Evolutionary conservation across 768 basidiomycete genomes (phyloP).

Genomic region (Trametes maxima): DNA sequence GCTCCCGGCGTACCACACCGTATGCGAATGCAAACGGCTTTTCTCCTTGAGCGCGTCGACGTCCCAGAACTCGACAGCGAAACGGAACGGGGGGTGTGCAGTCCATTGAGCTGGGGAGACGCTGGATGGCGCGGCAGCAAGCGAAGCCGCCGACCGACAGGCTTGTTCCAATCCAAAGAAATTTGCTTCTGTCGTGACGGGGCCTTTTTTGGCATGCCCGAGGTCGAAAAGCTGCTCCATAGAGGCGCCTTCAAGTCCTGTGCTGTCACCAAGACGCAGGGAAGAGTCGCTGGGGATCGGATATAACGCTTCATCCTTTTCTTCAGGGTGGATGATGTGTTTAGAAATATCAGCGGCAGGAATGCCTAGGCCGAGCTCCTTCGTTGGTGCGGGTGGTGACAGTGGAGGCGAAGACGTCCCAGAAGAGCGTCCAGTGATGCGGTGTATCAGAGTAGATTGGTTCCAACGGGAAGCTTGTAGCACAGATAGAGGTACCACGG

Average conservation of each 20-base stretch:
- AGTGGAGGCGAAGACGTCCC: conserved; percentile 39
- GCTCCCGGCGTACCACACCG: conserved; percentile 89
- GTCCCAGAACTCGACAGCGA: conserved; percentile 91
- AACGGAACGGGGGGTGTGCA: conserved; percentile 77
- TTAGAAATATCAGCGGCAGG: conserved; percentile 53
- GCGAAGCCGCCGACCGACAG: conserved; percentile 40
- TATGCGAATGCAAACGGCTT: conserved; percentile 78
- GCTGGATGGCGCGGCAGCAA: conserved; percentile 31
- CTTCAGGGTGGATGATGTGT: conserved; percentile 23
- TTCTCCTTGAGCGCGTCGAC: conserved; percentile 83
- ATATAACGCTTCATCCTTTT: conserved; percentile 45
- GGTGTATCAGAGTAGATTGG: conserved; percentile 65
- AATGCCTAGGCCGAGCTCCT: conserved; percentile 68
- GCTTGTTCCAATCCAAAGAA: conserved; percentile 66
- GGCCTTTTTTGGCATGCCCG: conserved; percentile 16
- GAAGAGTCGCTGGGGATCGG: conserved; percentile 72
- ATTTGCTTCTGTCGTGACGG: conserved; percentile 46
- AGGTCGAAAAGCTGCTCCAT: conserved; percentile 72
- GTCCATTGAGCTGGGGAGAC: conserved; percentile 62
- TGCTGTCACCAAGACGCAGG: conserved; percentile 72
- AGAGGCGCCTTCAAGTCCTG: conserved; percentile 50
- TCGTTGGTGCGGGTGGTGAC: conserved; percentile 42
- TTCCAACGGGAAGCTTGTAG: conserved; percentile 83
- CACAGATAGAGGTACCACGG: conserved; percentile 67
- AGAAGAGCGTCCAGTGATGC: conserved; percentile 47